Percentiles rank a stretch among this genome's conserved stretches.
Evolutionary conservation across 164 flowering plant species (phyloP).

Genomic region (Stephania japonica): DNA sequence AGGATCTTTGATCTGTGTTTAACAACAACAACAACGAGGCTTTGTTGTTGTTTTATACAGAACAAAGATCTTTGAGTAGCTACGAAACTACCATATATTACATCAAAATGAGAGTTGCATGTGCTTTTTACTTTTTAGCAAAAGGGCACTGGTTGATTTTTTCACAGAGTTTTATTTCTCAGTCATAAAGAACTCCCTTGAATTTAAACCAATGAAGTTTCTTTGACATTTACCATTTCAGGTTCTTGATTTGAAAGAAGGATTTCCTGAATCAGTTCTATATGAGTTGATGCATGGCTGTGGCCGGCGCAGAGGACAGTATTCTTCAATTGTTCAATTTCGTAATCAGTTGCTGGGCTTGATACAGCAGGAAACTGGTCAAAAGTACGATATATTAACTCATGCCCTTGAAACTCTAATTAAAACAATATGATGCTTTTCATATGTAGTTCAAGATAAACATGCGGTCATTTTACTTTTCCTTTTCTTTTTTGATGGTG

Average conservation of each 20-base stretch:
- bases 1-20: background rate
- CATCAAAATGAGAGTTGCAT: background rate
- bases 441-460: background rate
- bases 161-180: background rate
- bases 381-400: constrained; percentile 31
- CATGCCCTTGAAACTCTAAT: background rate
- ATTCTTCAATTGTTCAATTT: constrained; percentile 42
- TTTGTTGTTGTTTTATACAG: too few relatives aligned
- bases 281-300: constrained; percentile 49
- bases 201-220: background rate
- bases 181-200: background rate
- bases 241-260: constrained; percentile 63
- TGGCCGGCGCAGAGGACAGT: constrained; percentile 28
- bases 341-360: constrained; percentile 43
- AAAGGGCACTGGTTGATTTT: background rate
- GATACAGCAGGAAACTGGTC: constrained; percentile 46
- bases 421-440: too few relatives aligned
- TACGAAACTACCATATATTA: background rate
- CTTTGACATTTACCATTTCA: constrained; percentile 15
- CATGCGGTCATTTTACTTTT: too few relatives aligned
- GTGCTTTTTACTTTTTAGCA: background rate
- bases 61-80: too few relatives aligned
- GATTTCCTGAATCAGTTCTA: constrained; percentile 53
- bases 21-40: background rate
- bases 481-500: too few relatives aligned